Evolutionary conservation across 495 filamentous ascomycete species (phyloP), one percentile per base, ranked within the genome.

Genomic region (Pyronema domesticum): DNA sequence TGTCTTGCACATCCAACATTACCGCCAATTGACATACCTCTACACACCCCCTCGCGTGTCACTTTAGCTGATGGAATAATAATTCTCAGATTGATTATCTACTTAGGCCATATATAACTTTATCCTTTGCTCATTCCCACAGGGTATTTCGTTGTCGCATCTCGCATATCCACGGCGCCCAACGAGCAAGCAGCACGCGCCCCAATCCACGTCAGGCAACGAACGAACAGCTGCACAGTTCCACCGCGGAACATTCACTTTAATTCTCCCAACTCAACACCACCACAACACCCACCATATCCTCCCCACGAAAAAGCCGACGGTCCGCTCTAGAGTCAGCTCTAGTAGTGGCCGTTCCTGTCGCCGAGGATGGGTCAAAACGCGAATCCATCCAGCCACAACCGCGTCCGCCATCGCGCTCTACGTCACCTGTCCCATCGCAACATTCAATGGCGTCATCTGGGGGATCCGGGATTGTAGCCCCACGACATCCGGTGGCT

Each of bases 401-500:
- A 6, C 14, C n/a, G 35, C 50, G 37, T 37, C 50, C 36, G 37
- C 37, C 50, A 14, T 43, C 50, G 9, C 50, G 35, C 7, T 43
- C 50, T 5, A 40, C 37, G 10, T 43, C 50, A 7, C 50, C 50
- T n/a, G 37, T 17, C 7, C 50, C 36, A 3, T 53, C 50, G 9
- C 7, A 14, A 23, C 50, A 35, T 13, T 50, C 47, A 1, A 15
- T 36, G 23, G 47, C 30, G 9, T 30, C 23, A 30, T 50, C 47
- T 5, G 47, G 36, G 5, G 17, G 30, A 23, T 11, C 19, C 5
- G 18, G 8, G 19, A 11, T 50, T 5, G 5, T 8, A 34, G 47
- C 47, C 1, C 47, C 47, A 8, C 47, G 30, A 33, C 86, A 94
- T 68, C 91, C 91, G 1, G 83, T 98, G 53, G 68, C 80, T 13